Conservation (phyloP, 331 rosid genomes). For the Malus hybrid region DNA sequence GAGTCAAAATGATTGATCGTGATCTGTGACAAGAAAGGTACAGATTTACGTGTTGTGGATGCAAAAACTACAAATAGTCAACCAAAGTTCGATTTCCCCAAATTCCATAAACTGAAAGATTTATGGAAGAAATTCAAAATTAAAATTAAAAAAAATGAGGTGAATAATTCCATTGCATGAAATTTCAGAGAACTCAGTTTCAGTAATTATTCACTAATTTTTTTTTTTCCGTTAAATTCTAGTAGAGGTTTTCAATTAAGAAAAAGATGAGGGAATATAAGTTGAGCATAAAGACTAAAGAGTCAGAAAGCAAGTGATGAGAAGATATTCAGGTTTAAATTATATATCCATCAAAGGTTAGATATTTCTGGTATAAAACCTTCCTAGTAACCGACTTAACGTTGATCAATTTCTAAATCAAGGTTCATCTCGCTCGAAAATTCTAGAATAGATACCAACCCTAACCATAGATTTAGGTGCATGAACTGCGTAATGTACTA, state of each 20-base stretch:
- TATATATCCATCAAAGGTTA: not conserved
- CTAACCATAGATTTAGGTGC: too few species aligned
- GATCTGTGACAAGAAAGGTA: not conserved
- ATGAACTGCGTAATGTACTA: too few species aligned
- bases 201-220: too few species aligned
- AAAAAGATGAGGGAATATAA: constrained; percentile 17
- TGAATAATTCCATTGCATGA: not conserved
- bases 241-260: not conserved
- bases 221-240: not conserved
- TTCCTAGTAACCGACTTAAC: constrained; percentile 32
- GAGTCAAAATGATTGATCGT: too few species aligned
- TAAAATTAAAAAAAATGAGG: not conserved
- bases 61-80: not conserved
- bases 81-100: not conserved
- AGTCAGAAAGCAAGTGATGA: constrained; percentile 17
- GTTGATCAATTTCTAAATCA: constrained; percentile 20
- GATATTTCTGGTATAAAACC: constrained; percentile 37
- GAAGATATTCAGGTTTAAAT: not conserved
- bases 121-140: not conserved
- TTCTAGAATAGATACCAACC: not conserved
- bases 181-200: not conserved
- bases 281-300: not conserved
- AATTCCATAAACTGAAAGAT: not conserved
- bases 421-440: not conserved
- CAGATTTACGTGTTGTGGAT: not conserved